Percentiles rank a stretch among this genome's conserved stretches.
These are phyloP conservation scores for Candida qinlingensis DNA, from an alignment of 805 yeast genomes.

Conservation along the genomic window DNA sequence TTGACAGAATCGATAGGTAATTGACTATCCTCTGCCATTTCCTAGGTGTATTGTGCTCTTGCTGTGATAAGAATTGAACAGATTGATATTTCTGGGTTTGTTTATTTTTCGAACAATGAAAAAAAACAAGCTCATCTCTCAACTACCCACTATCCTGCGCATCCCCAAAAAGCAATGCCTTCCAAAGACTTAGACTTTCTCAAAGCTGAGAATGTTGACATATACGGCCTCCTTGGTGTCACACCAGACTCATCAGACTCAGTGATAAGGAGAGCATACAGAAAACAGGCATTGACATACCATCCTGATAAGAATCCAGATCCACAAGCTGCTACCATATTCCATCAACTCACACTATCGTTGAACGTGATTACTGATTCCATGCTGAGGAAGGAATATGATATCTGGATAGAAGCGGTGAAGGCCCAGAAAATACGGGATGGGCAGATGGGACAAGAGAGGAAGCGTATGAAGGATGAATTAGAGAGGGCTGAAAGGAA, in stretches of 20 bases:
- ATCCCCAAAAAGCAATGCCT: conserved; percentile 2
- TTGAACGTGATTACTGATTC: conserved; percentile 77
- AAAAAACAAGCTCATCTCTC: not conserved
- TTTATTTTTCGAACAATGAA: no score
- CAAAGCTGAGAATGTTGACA: conserved; percentile 12
- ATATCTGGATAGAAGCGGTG: conserved; percentile 28
- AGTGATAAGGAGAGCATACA: conserved; percentile 72
- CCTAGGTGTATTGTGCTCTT: no score
- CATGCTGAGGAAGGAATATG: conserved; percentile 79
- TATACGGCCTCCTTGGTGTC: conserved; percentile 66
- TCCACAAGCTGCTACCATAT: conserved; percentile 86
- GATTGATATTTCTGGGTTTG: no score
- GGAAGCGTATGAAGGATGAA: conserved; percentile 21
- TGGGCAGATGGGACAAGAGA: conserved; percentile 12
- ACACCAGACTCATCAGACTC: conserved; percentile 53
- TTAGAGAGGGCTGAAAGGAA: conserved; percentile 19
- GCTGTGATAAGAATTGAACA: no score
- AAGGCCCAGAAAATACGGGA: conserved; percentile 7
- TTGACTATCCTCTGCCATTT: no score
- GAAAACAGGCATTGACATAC: conserved; percentile 69
- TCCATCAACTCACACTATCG: conserved; percentile 81
- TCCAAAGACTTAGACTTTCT: conserved; percentile 18
- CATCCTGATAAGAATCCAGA: conserved; percentile 81
- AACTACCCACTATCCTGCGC: not conserved
- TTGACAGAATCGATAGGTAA: no score